Percentiles rank a stretch among this genome's conserved stretches.
These are phyloP conservation scores for Dipteronia dyeriana DNA, from an alignment of 345 rosid species.

Conservation along the genomic window DNA sequence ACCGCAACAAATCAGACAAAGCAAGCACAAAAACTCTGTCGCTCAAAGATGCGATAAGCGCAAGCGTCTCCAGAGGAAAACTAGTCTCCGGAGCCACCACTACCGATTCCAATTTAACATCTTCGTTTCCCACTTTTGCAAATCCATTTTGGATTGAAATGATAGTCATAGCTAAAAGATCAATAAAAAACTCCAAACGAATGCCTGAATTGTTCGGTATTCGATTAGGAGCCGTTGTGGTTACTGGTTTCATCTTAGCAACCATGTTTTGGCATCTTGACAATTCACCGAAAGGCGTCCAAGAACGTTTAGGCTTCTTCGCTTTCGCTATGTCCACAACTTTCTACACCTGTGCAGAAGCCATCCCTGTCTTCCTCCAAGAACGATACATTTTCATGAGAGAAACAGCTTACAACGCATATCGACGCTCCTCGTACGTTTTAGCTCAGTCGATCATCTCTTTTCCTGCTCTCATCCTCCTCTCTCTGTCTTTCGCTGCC, in stretches of 20 bases:
- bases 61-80: constrained; percentile 79
- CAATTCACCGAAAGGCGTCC: constrained; percentile 78
- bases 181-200: constrained; percentile 70
- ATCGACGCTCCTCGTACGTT: constrained; percentile 86
- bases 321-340: constrained; percentile 96
- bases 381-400: constrained; percentile 96
- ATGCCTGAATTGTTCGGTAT: constrained; percentile 81
- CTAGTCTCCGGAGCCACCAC: constrained; percentile 73
- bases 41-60: constrained; percentile 76
- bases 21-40: constrained; percentile 26
- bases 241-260: constrained; percentile 85
- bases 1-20: constrained; percentile 18
- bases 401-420: constrained; percentile 94
- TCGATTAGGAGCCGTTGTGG: constrained; percentile 72
- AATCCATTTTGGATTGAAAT: constrained; percentile 86
- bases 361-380: constrained; percentile 86
- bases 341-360: constrained; percentile 95
- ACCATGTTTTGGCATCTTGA: constrained; percentile 83
- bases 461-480: constrained; percentile 64
- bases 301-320: constrained; percentile 84
- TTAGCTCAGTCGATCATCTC: constrained; percentile 75
- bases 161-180: constrained; percentile 65
- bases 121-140: constrained; percentile 73
- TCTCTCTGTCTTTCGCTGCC: constrained; percentile 69
- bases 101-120: constrained; percentile 30